Base-by-base conservation (phyloP, 108 stramenopile species). In the Chaetoceros muelleri region DNA sequence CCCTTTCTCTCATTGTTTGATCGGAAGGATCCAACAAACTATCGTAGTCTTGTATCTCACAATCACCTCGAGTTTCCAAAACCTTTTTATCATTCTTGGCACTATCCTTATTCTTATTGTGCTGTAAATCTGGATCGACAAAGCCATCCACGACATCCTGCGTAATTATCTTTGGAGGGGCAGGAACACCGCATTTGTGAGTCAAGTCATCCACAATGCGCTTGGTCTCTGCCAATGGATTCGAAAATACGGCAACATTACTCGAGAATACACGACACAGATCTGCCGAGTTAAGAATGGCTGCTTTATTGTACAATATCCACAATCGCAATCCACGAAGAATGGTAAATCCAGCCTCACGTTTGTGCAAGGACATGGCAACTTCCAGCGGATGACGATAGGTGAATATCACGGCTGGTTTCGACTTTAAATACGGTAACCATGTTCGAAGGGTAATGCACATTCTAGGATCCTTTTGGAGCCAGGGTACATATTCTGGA, bases 391-490 rank as follows among this genome's bases (percentile, higher is more conserved):
- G 94, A 80, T 92, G 84, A 18, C 94, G 85, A 53, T 95, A 95
- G 0, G 94, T 95, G 60, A 92, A 95, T 2, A 95, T 58, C 22
- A 90, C 58, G 0, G 94, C 90, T 13, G 94, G 94, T 47, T 83
- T 70, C 22, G 61, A 71, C 28, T 90, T 79, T 54, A 95, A 53
- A 17, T 90, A 61, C 21, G 76, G 67, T 31, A 90, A 51, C 94
- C 94, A 95, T 8, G 87, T 84, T 30, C 75, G 76, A 8, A 92
- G 57, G 16, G 88, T 84, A 57, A 95, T 88, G 67, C 90, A 92
- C 86, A 92, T 85, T 17, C 94, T 70, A 16, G 94, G 94, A 67
- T 95, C 94, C 57, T 95, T 95, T 59, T 89, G 87, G n/a, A 95
- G 56, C 71, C 82, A 95, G 3, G 87, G 87, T 16, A 76, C 54